Conservation (phyloP, 345 rosid species). For the Carallia pectinifolia region DNA sequence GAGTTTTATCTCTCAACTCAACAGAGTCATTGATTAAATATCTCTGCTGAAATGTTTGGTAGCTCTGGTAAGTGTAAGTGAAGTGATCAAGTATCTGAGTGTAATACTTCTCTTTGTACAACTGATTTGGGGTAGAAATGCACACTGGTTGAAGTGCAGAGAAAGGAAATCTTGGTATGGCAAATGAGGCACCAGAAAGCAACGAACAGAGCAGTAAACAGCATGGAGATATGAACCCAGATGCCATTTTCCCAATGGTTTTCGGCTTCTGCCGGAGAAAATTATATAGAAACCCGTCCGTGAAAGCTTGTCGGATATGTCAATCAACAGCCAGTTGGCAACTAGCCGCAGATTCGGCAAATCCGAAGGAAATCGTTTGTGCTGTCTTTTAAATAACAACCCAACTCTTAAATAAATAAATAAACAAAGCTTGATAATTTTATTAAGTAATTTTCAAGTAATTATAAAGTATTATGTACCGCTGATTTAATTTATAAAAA, state of each 20-base stretch:
- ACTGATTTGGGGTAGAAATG: conserved; percentile 3
- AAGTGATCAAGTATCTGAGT: conserved; percentile 67
- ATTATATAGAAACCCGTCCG: too few relatives aligned
- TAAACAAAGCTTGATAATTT: too few relatives aligned
- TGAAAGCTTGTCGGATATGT: too few relatives aligned
- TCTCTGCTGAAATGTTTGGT: conserved; percentile 49
- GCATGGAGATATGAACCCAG: conserved; percentile 4
- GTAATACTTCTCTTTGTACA: conserved; percentile 41
- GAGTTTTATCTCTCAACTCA: too few relatives aligned
- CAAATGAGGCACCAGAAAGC: conserved; percentile 1
- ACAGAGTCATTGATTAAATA: conserved; percentile 39
- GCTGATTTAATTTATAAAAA: too few relatives aligned
- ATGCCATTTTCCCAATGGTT: conserved; percentile 12
- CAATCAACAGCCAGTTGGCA: too few relatives aligned
- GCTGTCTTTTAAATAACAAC: too few relatives aligned
- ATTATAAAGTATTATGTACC: too few relatives aligned
- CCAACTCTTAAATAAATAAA: too few relatives aligned
- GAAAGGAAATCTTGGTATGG: conserved; percentile 35
- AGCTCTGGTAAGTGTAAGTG: conserved; percentile 48
- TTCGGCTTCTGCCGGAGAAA: neutral
- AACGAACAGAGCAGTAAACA: conserved; percentile 11
- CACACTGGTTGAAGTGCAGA: conserved; percentile 21
- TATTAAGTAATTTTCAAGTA: too few relatives aligned
- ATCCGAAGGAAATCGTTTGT: too few relatives aligned
- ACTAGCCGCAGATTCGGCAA: too few relatives aligned